Evolutionary conservation across 73 alveolate species (phyloP).

Genomic region (Loxodes magnus): DNA sequence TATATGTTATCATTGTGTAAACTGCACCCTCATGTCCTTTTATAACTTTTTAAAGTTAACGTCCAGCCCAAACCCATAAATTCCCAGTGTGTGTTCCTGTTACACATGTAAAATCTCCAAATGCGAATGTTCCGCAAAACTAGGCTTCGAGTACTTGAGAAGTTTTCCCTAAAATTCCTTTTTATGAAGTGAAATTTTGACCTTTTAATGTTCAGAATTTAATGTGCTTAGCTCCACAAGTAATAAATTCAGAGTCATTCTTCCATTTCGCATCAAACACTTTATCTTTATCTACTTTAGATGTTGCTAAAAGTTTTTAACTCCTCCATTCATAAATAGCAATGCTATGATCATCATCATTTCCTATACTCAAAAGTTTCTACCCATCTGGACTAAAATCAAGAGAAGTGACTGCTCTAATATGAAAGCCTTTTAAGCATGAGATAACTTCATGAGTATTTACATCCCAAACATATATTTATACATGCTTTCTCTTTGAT

Average conservation of each 20-base stretch:
- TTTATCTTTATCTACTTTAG: conserved; percentile 82
- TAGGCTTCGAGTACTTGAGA: conserved; percentile 8
- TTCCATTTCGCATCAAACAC: conserved; percentile 83
- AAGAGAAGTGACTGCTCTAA: conserved; percentile 82
- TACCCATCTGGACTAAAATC: conserved; percentile 91
- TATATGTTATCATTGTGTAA: conserved; percentile 35
- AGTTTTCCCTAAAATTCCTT: conserved; percentile 68
- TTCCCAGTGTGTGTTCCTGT: conserved; percentile 68
- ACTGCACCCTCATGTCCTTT: conserved; percentile 58
- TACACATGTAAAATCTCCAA: no score
- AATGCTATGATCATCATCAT: conserved; percentile 90
- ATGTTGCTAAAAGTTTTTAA: conserved; percentile 61
- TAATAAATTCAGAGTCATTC: conserved; percentile 77
- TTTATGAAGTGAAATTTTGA: conserved; percentile 59
- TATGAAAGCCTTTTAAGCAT: conserved; percentile 51
- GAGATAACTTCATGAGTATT: conserved; percentile 46
- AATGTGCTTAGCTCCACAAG: conserved; percentile 87
- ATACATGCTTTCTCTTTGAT: no score
- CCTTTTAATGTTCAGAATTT: conserved; percentile 88
- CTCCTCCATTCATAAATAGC: conserved; percentile 91
- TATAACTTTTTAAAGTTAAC: conserved; percentile 40
- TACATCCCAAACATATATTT: conserved; percentile 88
- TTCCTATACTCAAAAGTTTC: conserved; percentile 76
- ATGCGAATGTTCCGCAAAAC: conserved; percentile 9
- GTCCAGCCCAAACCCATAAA: conserved; percentile 51